Base-by-base conservation (phyloP, 2,329 filamentous ascomycete species). In the Emericellopsis atlantica region DNA sequence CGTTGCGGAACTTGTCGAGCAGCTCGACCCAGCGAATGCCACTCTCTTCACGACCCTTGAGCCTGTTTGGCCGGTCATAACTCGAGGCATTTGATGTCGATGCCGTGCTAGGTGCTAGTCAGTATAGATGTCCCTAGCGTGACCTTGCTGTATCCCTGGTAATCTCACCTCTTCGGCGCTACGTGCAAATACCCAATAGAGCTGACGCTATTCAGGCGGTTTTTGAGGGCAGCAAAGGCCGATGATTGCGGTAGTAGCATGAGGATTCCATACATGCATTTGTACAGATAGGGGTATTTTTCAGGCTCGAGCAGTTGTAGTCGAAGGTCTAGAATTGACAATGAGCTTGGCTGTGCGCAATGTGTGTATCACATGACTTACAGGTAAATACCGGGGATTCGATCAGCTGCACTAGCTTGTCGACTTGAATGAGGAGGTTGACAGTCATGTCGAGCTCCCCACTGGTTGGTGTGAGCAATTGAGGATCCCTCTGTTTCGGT, bases 181-280 rank as follows among this genome's bases (percentile, higher is more conserved):
- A 84, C 82, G 56, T 96, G 90, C 46, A 98, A 68, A 59, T 95
- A 94, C 35, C 90, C 92, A 57, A 98, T 96, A 40, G 92, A 89
- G 66, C 86, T 94, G 49, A 98, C 92, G 60, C 86, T 95, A 61
- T 96, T 96, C 39, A 98, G 73, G 34, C 92, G 80, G 56, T 98
- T 98, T 59, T 95, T 96, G 43, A 98, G 70, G 3, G 92, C 90
- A 23, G 89, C 92, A 63, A 98, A 98, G 8, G 92, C 93, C 23
- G 88, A 93, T 14, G 90, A 96, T 62, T 98, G 92, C 0, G 92
- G 92, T n/a, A 98, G 74, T 15, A 98, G 80, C 92, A 98, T 98
- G 41, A 98, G 70, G 36, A 98, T 76, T 9, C 92, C 92, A 54
- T 96, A 98, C 38, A 98, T 77, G 61, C 92, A 98, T 64, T 95